Evolutionary conservation across 2,329 filamentous ascomycete species (phyloP).

Genomic region (Periglandula ipomoeae): DNA sequence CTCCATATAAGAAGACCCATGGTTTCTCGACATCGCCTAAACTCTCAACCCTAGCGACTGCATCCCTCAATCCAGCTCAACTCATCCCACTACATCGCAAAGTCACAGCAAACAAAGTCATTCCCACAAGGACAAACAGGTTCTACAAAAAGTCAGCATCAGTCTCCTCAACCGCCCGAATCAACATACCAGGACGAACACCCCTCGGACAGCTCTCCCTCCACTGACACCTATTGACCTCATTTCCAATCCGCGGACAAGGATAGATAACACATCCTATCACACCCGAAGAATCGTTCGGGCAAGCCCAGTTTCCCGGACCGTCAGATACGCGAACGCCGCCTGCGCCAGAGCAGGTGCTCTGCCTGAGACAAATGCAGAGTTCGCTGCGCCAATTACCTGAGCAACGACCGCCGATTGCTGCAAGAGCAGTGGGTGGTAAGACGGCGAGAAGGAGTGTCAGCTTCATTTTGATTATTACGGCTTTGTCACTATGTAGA

Average conservation of each 20-base stretch:
- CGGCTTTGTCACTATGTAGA: too few species aligned
- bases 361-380: not conserved
- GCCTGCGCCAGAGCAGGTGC: not conserved
- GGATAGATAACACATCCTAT: not conserved
- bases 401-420: not conserved
- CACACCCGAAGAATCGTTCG: not conserved
- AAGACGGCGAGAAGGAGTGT: not conserved
- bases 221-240: not conserved
- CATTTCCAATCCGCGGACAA: not conserved
- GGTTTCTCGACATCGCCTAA: too few species aligned
- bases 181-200: not conserved
- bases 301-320: not conserved
- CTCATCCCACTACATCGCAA: too few species aligned
- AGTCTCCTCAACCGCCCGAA: not conserved
- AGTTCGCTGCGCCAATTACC: not conserved
- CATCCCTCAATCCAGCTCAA: too few species aligned
- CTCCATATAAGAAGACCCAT: too few species aligned
- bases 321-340: not conserved
- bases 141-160: too few species aligned
- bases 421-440: not conserved
- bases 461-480: not conserved
- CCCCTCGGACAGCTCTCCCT: not conserved
- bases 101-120: too few species aligned
- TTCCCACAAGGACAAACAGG: too few species aligned
- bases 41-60: too few species aligned